Base-by-base conservation (phyloP, 495 filamentous ascomycete species). In the Penicilliopsis zonata region DNA sequence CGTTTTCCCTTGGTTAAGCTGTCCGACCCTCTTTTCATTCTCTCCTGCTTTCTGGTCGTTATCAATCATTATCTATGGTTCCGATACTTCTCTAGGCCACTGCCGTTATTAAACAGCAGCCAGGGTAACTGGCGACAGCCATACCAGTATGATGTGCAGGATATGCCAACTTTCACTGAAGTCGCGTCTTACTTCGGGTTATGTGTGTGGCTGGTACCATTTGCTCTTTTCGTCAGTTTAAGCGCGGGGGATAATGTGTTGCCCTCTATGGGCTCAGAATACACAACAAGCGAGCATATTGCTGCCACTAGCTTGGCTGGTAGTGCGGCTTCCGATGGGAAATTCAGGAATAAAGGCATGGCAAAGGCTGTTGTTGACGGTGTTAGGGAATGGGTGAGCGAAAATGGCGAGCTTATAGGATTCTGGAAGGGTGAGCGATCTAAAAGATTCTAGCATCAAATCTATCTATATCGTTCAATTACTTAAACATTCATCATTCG, bases 11-110 rank as follows among this genome's bases (percentile, higher is more conserved):
- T 82, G 38, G 90, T 98, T 33, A 87, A 81, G 57, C 61, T 96
- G 23, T 78, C 74, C 0, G 87, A 96, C 46, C 86, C 88, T 2
- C 52, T 95, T 12, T 96, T 98, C 53, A 46, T 98, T 12, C 47
- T 78, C 1, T 90, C 85, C 0, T 95, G 90, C 41, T 69, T 76
- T 9, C 70, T 95, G 23, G 90, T 98, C 23, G 57, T 92, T 12
- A 39, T 80, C n/a, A 95, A 98, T 57, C 90, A 98, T 55, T 92
- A 82, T 61, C 68, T 95, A 30, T 98, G 90, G 88, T 96, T 98
- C 63, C 76, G 71, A 25, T 80, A 94, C 55, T 96, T 98, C 57
- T 88, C 84, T 13, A 61, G 66, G 33, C 65, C 72, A 9, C 41
- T 57, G 5, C 31, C 52, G 14, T 41, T 40, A 1, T 42, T 37